phyloP scores from a whole-genome alignment of 1,284 basidiomycete genomes.

The Wallemia mellicola region DNA sequence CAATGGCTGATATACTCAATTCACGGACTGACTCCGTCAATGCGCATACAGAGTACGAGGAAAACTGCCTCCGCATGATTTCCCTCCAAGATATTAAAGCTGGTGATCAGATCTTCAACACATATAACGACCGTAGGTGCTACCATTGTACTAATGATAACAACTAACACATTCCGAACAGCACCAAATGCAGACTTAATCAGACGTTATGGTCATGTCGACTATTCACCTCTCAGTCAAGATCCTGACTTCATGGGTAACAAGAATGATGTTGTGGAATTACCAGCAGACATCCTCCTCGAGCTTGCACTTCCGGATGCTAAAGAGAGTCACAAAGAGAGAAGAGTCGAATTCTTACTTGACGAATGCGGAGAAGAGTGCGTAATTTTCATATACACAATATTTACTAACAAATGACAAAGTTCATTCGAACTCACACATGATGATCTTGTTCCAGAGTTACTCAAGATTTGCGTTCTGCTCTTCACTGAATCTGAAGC shows the following conservation, averaged over 20 bases:
- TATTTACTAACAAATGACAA: neutral
- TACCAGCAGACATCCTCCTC: neutral
- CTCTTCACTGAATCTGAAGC: neutral
- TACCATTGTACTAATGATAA: neutral
- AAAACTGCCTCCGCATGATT: neutral
- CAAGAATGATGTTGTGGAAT: neutral
- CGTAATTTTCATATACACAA: neutral
- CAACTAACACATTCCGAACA: slow-evolving; percentile 1
- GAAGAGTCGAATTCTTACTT: slow-evolving; percentile 1
- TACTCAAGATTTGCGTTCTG: neutral
- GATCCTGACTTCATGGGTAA: neutral
- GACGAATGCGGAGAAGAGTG: slow-evolving; percentile 1
- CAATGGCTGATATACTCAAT: neutral
- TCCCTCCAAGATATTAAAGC: neutral
- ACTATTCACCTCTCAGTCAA: neutral
- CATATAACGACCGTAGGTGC: neutral
- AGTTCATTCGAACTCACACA: neutral
- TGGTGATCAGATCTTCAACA: neutral
- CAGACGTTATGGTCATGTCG: slow-evolving; percentile 1
- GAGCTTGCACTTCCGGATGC: neutral
- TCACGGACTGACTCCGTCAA: neutral
- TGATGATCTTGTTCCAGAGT: neutral
- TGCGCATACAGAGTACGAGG: neutral
- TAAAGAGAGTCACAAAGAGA: neutral
- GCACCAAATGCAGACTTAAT: slow-evolving; percentile 10